Evolutionary conservation across 208 protist genomes (phyloP).

Genomic region (Phytomonas sp.): DNA sequence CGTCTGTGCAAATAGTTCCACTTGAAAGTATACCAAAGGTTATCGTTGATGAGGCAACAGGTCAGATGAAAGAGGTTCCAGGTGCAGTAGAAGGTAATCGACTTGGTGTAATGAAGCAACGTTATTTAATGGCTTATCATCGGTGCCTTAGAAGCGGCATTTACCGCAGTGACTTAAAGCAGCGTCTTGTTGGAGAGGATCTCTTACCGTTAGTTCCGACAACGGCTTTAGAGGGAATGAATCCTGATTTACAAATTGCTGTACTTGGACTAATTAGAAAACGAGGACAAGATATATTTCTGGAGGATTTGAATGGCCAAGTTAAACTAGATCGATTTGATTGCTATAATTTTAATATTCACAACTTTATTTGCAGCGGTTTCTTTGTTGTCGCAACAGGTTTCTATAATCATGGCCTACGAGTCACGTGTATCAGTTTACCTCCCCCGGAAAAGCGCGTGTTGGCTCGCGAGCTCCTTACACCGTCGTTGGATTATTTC

Average conservation of each 20-base stretch:
- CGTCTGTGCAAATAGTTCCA: constrained; percentile 30
- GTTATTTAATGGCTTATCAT: constrained; percentile 68
- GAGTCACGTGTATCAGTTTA: constrained; percentile 47
- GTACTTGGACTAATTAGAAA: constrained; percentile 73
- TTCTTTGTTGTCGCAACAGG: constrained; percentile 68
- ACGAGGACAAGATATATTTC: constrained; percentile 29
- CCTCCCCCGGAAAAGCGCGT: constrained; percentile 64
- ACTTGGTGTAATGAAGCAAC: constrained; percentile 55
- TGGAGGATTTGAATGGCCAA: constrained; percentile 63
- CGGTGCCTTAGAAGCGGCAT: constrained; percentile 67
- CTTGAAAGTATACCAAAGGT: constrained; percentile 39
- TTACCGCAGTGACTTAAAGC: constrained; percentile 50
- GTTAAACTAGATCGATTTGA: constrained; percentile 34
- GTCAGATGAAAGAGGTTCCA: constrained; percentile 33
- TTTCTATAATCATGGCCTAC: constrained; percentile 33
- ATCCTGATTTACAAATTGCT: constrained; percentile 34
- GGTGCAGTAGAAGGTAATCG: constrained; percentile 17
- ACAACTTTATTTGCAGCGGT: constrained; percentile 47
- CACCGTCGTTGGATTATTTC: constrained; percentile 48
- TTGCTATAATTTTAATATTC: constrained; percentile 15
- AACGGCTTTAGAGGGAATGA: constrained; percentile 70
- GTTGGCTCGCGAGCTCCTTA: neutral
- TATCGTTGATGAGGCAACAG: constrained; percentile 58
- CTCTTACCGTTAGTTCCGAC: constrained; percentile 61
- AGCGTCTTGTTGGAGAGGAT: constrained; percentile 24